A percentile compares a stretch with the other conserved stretches of the same genome.
These are phyloP conservation scores for Talaromyces sp. DNA, from an alignment of 2,329 filamentous ascomycete genomes.

Conservation along the genomic window DNA sequence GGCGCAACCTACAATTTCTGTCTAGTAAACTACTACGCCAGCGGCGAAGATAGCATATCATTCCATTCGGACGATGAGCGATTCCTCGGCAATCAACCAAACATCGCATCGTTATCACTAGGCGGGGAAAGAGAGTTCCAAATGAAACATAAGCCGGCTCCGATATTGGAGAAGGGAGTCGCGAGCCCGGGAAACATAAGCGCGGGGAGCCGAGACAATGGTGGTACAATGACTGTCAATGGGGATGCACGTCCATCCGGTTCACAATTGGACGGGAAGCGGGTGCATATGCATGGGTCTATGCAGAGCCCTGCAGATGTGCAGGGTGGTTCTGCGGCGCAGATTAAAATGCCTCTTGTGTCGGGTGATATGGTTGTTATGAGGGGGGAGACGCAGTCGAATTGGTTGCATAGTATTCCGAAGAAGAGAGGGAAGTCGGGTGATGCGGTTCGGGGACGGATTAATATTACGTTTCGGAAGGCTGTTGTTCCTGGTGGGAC, in stretches of 20 bases:
- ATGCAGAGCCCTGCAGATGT: background rate
- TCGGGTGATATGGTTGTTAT: conserved; percentile 81
- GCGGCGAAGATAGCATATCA: conserved; percentile 73
- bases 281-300: background rate
- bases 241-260: conserved; percentile 20
- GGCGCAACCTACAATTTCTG: conserved; percentile 75
- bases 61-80: conserved; percentile 81
- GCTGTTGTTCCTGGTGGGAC: conserved; percentile 73
- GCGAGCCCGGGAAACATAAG: no score
- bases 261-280: background rate
- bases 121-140: conserved; percentile 74
- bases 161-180: no score
- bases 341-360: conserved; percentile 58
- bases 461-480: conserved; percentile 77
- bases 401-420: conserved; percentile 78
- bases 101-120: conserved; percentile 74
- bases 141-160: conserved; percentile 76
- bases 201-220: no score
- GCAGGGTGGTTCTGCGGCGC: conserved; percentile 17
- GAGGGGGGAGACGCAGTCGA: conserved; percentile 72
- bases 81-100: conserved; percentile 70
- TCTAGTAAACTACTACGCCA: conserved; percentile 82
- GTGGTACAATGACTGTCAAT: no score
- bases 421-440: conserved; percentile 64
- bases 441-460: conserved; percentile 64